phyloP scores from a whole-genome alignment of 2,329 filamentous ascomycete genomes.

The Lasiodiplodia sp. region DNA sequence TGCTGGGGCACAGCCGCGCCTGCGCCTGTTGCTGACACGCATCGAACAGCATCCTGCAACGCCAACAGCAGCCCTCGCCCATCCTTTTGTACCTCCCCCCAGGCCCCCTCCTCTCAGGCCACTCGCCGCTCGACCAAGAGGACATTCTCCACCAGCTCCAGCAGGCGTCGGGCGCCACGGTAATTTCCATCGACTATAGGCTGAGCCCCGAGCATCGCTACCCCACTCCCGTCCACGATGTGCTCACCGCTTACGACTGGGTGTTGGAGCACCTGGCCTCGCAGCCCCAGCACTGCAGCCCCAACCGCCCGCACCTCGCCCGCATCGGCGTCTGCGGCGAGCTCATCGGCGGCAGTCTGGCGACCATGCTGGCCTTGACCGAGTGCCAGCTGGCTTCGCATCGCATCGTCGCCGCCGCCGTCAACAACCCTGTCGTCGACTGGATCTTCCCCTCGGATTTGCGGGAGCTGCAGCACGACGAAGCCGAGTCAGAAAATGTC shows the following conservation, averaged over 20 bases:
- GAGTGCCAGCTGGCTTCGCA: constrained; percentile 53
- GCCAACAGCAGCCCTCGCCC: constrained; percentile 35
- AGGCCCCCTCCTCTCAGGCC: constrained; percentile 45
- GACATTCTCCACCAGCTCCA: constrained; percentile 45
- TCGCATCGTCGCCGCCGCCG: constrained; percentile 53
- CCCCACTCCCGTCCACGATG: constrained; percentile 57
- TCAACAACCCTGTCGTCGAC: constrained; percentile 57
- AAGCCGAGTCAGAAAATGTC: constrained; percentile 18
- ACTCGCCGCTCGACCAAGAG: constrained; percentile 34
- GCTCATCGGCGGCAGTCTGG: constrained; percentile 56
- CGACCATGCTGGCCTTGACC: constrained; percentile 58
- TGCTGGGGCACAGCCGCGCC: not conserved
- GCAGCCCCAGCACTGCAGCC: constrained; percentile 27
- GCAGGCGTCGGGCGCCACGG: constrained; percentile 46
- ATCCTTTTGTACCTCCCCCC: constrained; percentile 53
- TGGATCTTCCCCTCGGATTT: constrained; percentile 54
- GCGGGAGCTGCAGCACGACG: constrained; percentile 36
- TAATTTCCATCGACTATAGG: constrained; percentile 57
- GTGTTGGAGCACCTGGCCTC: constrained; percentile 47
- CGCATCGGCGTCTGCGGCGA: constrained; percentile 46
- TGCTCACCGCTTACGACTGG: constrained; percentile 57
- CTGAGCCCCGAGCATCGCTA: constrained; percentile 46
- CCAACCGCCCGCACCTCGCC: constrained; percentile 28
- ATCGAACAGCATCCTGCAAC: constrained; percentile 20
- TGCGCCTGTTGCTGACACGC: constrained; percentile 15